Conservation (phyloP, 179 eudicot genomes). For the Carnegiea gigantea region DNA sequence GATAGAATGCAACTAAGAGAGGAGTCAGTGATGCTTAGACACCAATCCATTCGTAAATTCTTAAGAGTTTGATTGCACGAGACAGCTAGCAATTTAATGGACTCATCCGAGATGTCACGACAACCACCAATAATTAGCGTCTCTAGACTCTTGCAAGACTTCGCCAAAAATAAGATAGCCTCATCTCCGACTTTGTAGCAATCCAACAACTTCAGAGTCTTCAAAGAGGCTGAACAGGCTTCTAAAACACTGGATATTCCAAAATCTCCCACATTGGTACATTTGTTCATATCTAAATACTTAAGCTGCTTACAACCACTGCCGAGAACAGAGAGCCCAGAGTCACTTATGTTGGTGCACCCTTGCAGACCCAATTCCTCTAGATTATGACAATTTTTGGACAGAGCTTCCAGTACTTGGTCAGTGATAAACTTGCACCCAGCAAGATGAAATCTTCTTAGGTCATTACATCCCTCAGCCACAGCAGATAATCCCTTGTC, state of each 20-base stretch:
- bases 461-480: constrained; percentile 67
- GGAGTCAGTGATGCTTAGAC: constrained; percentile 66
- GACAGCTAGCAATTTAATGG: constrained; percentile 54
- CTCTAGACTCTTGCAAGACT: constrained; percentile 65
- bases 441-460: constrained; percentile 63
- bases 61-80: constrained; percentile 54
- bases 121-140: constrained; percentile 85
- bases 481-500: constrained; percentile 72
- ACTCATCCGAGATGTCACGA: constrained; percentile 55
- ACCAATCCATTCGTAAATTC: constrained; percentile 88
- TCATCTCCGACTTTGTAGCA: constrained; percentile 75
- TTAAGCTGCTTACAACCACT: constrained; percentile 62
- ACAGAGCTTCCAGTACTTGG: constrained; percentile 46
- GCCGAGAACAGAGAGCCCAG: constrained; percentile 63
- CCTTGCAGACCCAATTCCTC: constrained; percentile 70
- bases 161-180: constrained; percentile 60
- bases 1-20: constrained; percentile 55
- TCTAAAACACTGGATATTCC: constrained; percentile 57
- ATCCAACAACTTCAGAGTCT: constrained; percentile 73
- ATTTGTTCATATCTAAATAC: constrained; percentile 67
- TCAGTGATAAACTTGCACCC: constrained; percentile 80
- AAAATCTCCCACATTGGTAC: constrained; percentile 67
- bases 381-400: constrained; percentile 58
- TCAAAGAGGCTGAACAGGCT: constrained; percentile 67
- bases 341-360: constrained; percentile 69